Percentiles rank a stretch among this genome's conserved stretches.
These are phyloP conservation scores for Canariomyces notabilis DNA, from an alignment of 2,329 filamentous ascomycete genomes.

Conservation along the genomic window DNA sequence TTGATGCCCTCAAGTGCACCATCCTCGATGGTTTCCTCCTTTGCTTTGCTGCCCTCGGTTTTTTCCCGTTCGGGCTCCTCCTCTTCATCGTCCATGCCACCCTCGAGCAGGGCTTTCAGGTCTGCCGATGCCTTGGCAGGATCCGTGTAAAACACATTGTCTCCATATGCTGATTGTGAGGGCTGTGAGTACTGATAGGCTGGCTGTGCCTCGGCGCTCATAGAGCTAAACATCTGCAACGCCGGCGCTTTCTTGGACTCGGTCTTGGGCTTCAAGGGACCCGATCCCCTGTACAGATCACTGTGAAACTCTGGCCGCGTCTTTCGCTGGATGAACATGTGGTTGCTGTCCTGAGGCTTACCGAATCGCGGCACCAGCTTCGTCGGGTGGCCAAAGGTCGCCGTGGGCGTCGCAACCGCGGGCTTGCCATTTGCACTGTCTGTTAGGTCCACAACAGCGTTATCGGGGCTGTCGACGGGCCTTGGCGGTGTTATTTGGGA, in stretches of 20 bases:
- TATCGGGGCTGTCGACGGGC: slow-evolving; percentile 30
- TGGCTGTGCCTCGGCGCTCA: slow-evolving; percentile 27
- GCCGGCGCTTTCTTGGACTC: slow-evolving; percentile 44
- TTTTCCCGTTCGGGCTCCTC: slow-evolving; percentile 41
- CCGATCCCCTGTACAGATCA: slow-evolving; percentile 41
- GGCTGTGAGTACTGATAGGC: slow-evolving; percentile 31
- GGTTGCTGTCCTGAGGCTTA: slow-evolving; percentile 31
- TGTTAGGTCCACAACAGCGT: slow-evolving; percentile 30
- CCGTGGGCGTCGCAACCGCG: slow-evolving; percentile 24
- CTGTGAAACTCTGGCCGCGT: slow-evolving; percentile 55
- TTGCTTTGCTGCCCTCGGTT: slow-evolving; percentile 26
- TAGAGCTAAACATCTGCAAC: slow-evolving; percentile 46
- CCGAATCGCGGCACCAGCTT: slow-evolving; percentile 43
- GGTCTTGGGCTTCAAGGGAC: slow-evolving; percentile 44
- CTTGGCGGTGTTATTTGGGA: slow-evolving; percentile 39
- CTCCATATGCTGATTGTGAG: slow-evolving; percentile 28
- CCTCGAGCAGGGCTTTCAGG: slow-evolving; percentile 76
- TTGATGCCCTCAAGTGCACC: slow-evolving; percentile 69
- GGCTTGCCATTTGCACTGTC: slow-evolving; percentile 26
- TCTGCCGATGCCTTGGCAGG: slow-evolving; percentile 68
- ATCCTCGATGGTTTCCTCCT: slow-evolving; percentile 40
- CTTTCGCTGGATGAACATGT: slow-evolving; percentile 49
- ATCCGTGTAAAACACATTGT: slow-evolving; percentile 61
- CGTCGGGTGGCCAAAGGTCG: slow-evolving; percentile 30
- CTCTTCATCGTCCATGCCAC: slow-evolving; percentile 70